phyloP scores from a whole-genome alignment of 192 early-diverging fungal genomes.

The Coemansia pectinata region DNA sequence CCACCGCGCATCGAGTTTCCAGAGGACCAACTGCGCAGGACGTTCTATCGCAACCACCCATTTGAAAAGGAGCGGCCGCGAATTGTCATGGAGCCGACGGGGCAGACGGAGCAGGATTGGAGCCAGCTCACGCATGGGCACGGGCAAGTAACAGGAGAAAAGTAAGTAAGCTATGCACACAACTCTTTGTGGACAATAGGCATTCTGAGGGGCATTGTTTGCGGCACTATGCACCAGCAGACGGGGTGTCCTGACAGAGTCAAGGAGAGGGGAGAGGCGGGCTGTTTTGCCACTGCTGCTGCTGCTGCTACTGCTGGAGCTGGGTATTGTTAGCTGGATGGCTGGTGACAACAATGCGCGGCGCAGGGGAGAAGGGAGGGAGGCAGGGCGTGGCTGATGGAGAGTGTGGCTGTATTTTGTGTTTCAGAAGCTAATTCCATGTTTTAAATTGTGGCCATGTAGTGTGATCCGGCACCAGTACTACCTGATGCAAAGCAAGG shows the following conservation, averaged over 20 bases:
- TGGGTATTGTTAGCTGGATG: neutral
- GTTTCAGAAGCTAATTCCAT: neutral
- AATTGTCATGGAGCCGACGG: constrained; percentile 67
- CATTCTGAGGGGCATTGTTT: neutral
- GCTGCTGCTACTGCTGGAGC: neutral
- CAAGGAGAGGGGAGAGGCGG: constrained; percentile 1
- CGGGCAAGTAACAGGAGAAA: constrained; percentile 76
- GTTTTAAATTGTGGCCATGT: constrained; percentile 49
- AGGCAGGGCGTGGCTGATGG: neutral
- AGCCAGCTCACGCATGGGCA: constrained; percentile 54
- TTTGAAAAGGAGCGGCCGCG: constrained; percentile 79
- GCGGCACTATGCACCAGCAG: neutral
- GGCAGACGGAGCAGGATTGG: constrained; percentile 55
- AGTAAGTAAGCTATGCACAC: constrained; percentile 68
- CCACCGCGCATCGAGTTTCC: constrained; percentile 81
- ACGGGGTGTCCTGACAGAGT: constrained; percentile 6
- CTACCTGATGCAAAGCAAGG: constrained; percentile 67
- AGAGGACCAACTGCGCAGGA: constrained; percentile 81
- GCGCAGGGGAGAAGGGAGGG: neutral
- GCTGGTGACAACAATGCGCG: neutral
- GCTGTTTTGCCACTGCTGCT: too few relatives aligned
- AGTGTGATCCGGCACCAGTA: constrained; percentile 75
- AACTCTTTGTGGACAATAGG: neutral
- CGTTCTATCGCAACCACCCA: constrained; percentile 93
- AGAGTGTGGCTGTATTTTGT: constrained; percentile 2